Conservation (phyloP, 306 rosid genomes). For the Canavalia gladiata region DNA sequence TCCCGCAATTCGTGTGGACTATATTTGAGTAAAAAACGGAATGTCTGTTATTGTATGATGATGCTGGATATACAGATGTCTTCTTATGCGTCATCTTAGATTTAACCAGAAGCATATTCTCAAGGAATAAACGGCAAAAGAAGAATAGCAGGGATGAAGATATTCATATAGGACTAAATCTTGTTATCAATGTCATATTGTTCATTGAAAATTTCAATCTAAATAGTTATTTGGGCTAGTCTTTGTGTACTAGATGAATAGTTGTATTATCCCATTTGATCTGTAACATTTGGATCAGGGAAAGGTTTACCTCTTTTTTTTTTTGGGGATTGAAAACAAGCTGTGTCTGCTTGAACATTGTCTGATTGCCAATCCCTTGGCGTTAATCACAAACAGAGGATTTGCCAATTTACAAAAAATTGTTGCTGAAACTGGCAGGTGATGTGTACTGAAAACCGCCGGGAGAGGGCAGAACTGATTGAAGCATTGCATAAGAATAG, state of each 20-base stretch:
- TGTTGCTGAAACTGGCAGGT: conserved; percentile 61
- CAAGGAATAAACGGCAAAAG: background rate
- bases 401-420: conserved; percentile 16
- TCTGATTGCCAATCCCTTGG: background rate
- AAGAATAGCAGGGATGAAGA: background rate
- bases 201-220: background rate
- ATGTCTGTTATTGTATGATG: background rate
- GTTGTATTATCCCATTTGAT: conserved; percentile 22
- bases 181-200: background rate
- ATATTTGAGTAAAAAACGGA: background rate
- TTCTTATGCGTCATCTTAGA: background rate
- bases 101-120: background rate
- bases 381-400: background rate
- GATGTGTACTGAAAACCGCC: conserved; percentile 70
- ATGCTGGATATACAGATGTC: background rate
- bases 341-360: conserved; percentile 2
- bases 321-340: conserved; percentile 21
- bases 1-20: background rate
- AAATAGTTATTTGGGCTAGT: background rate
- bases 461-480: conserved; percentile 79
- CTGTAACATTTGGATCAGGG: conserved; percentile 11
- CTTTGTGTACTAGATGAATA: background rate
- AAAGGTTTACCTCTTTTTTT: background rate
- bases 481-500: conserved; percentile 70
- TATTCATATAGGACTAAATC: conserved; percentile 3